Evolutionary conservation across 768 basidiomycete species (phyloP).

Genomic region (Mycena haematopus): DNA sequence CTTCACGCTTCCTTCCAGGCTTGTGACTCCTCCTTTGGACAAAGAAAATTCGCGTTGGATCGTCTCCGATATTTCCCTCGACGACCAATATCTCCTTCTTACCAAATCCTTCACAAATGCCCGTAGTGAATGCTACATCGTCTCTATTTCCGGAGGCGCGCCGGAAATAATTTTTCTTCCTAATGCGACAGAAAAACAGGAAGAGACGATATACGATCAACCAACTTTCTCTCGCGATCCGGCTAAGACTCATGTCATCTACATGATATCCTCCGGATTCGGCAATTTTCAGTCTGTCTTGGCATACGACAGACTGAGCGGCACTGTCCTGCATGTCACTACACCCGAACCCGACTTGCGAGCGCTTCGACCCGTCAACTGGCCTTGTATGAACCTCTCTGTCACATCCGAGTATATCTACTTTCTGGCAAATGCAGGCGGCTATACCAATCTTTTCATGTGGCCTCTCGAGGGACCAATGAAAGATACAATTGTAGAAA

Average conservation of each 20-base stretch:
- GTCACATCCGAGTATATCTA: constrained; percentile 38
- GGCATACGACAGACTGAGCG: constrained; percentile 39
- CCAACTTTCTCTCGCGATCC: constrained; percentile 42
- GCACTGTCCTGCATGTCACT: constrained; percentile 44
- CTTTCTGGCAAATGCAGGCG: constrained; percentile 47
- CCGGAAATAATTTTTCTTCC: constrained; percentile 43
- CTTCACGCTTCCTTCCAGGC: constrained; percentile 40
- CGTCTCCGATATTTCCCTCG: constrained; percentile 42
- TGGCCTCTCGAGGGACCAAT: constrained; percentile 39
- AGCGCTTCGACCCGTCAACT: constrained; percentile 43
- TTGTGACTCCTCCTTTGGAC: constrained; percentile 40
- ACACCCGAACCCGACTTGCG: constrained; percentile 40
- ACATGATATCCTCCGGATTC: constrained; percentile 45
- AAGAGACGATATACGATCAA: constrained; percentile 30
- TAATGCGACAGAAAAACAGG: constrained; percentile 39
- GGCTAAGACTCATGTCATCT: constrained; percentile 36
- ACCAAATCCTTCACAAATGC: constrained; percentile 36
- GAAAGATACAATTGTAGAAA: constrained; percentile 39
- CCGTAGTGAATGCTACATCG: constrained; percentile 39
- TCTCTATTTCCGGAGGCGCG: constrained; percentile 39
- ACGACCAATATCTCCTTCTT: constrained; percentile 46
- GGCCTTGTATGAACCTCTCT: constrained; percentile 37
- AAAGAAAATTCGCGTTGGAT: constrained; percentile 41
- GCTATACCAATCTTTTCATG: constrained; percentile 40
- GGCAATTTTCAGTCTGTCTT: constrained; percentile 47